These are phyloP conservation scores for Calocybe gangraenosa DNA, from an alignment of 768 basidiomycete genomes.

Conservation along the genomic window DNA sequence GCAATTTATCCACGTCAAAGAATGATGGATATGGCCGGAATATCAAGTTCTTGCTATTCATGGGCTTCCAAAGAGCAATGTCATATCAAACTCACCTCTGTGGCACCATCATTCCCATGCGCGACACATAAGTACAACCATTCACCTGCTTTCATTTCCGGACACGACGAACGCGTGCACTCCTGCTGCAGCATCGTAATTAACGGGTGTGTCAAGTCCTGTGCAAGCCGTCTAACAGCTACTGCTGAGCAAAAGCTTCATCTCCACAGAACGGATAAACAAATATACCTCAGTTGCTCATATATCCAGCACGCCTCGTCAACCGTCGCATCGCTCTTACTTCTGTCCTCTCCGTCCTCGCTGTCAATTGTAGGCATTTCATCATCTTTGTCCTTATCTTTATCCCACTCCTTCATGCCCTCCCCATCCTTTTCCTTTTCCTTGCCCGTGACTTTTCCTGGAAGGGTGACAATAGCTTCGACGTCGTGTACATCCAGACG, in stretches of 20 bases:
- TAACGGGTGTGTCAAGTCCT: slow-evolving; percentile 82
- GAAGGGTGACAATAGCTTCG: slow-evolving; percentile 72
- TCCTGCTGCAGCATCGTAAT: slow-evolving; percentile 84
- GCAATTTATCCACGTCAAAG: neutral
- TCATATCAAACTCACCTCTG: slow-evolving; percentile 57
- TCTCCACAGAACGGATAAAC: slow-evolving; percentile 6
- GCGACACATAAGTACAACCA: slow-evolving; percentile 97
- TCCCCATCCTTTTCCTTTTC: slow-evolving; percentile 28
- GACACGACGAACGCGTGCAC: slow-evolving; percentile 83
- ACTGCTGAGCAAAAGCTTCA: neutral
- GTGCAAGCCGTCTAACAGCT: slow-evolving; percentile 69
- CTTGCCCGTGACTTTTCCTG: slow-evolving; percentile 41
- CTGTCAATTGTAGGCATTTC: slow-evolving; percentile 28
- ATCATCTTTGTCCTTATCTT: slow-evolving; percentile 25
- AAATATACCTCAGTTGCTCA: slow-evolving; percentile 41
- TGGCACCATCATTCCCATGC: slow-evolving; percentile 82
- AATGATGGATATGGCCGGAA: neutral
- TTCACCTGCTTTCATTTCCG: slow-evolving; percentile 98
- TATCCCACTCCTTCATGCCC: slow-evolving; percentile 26
- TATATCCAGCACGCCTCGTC: slow-evolving; percentile 88
- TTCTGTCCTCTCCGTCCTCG: slow-evolving; percentile 26
- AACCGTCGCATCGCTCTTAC: slow-evolving; percentile 52
- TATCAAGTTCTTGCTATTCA: no score
- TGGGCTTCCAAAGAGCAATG: neutral
- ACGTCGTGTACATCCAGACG: slow-evolving; percentile 87